Percentiles rank a stretch among this genome's conserved stretches.
phyloP scores from a whole-genome alignment of 2,329 filamentous ascomycete genomes.

The Fusarium burgessii region DNA sequence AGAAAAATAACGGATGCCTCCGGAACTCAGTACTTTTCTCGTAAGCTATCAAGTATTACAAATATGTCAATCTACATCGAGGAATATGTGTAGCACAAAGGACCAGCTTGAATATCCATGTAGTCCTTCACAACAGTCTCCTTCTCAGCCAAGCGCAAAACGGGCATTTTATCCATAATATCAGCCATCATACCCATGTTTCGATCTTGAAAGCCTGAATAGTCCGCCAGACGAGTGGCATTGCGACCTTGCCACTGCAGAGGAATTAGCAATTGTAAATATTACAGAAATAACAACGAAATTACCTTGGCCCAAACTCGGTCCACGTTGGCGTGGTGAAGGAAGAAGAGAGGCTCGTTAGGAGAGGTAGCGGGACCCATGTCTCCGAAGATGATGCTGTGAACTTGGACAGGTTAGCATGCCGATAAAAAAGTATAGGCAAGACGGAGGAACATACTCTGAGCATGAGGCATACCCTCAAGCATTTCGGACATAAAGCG shows the following conservation, averaged over 20 bases:
- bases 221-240: constrained; percentile 10
- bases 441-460: neutral
- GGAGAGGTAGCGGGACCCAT: constrained; percentile 46
- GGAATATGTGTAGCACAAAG: constrained; percentile 31
- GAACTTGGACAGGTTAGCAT: constrained; percentile 1
- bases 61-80: neutral
- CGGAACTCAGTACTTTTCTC: too few relatives aligned
- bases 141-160: neutral
- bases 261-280: neutral
- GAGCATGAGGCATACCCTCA: constrained; percentile 22
- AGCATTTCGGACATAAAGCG: constrained; percentile 2
- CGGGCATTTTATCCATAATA: neutral
- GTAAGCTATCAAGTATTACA: neutral
- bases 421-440: fast-evolving
- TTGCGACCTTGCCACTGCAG: constrained; percentile 21
- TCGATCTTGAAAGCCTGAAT: neutral
- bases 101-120: constrained; percentile 14
- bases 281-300: fast-evolving
- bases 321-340: constrained; percentile 47
- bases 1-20: neutral
- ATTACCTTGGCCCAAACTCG: constrained; percentile 31
- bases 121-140: constrained; percentile 25
- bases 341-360: constrained; percentile 47
- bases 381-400: constrained; percentile 40
- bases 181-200: neutral